Evolutionary conservation across 139 green algal species (phyloP), one percentile per base, ranked within the genome.

Genomic region (Auxenochlorella protothecoides): DNA sequence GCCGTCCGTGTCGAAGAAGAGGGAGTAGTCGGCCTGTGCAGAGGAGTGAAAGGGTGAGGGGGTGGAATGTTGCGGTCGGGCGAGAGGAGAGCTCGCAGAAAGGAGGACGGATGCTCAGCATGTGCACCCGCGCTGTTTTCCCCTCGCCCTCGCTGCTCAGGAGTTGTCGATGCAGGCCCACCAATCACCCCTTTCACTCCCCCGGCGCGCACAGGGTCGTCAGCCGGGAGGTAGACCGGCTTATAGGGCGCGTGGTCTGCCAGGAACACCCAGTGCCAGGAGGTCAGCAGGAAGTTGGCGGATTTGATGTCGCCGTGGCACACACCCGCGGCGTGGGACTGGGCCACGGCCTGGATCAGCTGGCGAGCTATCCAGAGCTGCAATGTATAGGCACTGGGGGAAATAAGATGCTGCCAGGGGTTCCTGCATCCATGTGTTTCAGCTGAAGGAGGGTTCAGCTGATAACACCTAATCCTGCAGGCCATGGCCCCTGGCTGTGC

Each of bases 251-350:
- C 90, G 74, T 94, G 97, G 82, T 99, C 94, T 6, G 85, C 71
- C 27, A 99, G 83, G 68, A 91, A 93, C 2, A 90, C 60, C 93
- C 93, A 97, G 74, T 85, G 85, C 92, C 92, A 97, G 56, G 87
- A 95, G 10, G 90, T 97, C 51, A 99, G 78, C 76, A 97, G 76
- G 66, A 92, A 87, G 69, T 98, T 97, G 72, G 97, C 90, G 44
- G 73, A 80, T 85, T 97, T 98, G 68, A 99, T 89, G 79, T 99
- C 94, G 11, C 94, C 94, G 70, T 99, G 94, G 64, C 85, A 90
- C 11, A 97, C 82, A 4, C 87, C 85, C 4, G 60, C 65, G 27
- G 74, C 80, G 68, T 99, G 94, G 44, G 69, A 73, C 67, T 95
- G 86, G 5, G 80, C 81, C 70, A 95, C 44, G 2, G 77, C 90